Percentiles rank a stretch among this genome's conserved stretches.
Evolutionary conservation across 2,329 filamentous ascomycete genomes (phyloP).

Genomic region (Fusarium piperis): DNA sequence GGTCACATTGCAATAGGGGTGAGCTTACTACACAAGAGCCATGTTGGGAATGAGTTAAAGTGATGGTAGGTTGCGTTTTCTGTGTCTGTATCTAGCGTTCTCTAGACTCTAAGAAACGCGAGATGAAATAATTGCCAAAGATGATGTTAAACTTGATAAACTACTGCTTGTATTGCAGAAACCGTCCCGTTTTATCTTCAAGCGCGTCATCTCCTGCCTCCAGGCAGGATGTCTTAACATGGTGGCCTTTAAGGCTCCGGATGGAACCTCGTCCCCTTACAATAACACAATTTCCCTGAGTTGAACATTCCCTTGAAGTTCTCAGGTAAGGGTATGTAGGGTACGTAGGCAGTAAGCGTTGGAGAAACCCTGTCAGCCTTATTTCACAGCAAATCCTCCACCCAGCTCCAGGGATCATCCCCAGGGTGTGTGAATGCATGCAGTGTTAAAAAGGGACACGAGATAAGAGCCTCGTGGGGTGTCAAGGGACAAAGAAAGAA

Average conservation of each 20-base stretch:
- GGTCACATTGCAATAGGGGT: neutral
- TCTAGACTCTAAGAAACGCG: neutral
- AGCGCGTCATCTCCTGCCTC: fast-evolving
- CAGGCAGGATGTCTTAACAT: neutral
- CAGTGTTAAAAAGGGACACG: neutral
- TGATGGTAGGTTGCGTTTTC: neutral
- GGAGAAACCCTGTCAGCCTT: neutral
- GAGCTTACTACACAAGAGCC: neutral
- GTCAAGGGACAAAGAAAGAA: neutral
- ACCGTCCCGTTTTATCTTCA: neutral
- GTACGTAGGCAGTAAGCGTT: neutral
- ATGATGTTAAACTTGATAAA: neutral
- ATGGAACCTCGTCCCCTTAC: neutral
- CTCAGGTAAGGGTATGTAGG: neutral
- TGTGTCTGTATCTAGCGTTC: neutral
- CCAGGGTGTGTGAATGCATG: neutral
- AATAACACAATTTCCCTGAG: neutral
- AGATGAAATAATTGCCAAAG: neutral
- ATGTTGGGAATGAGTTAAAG: neutral
- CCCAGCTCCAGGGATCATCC: neutral
- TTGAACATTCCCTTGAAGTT: neutral
- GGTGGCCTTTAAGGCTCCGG: neutral
- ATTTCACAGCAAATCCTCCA: neutral
- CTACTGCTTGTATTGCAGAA: neutral
- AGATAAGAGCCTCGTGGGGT: neutral